These are phyloP conservation scores for Fusarium oligoseptatum DNA, from an alignment of 2,329 filamentous ascomycete genomes.

Conservation along the genomic window DNA sequence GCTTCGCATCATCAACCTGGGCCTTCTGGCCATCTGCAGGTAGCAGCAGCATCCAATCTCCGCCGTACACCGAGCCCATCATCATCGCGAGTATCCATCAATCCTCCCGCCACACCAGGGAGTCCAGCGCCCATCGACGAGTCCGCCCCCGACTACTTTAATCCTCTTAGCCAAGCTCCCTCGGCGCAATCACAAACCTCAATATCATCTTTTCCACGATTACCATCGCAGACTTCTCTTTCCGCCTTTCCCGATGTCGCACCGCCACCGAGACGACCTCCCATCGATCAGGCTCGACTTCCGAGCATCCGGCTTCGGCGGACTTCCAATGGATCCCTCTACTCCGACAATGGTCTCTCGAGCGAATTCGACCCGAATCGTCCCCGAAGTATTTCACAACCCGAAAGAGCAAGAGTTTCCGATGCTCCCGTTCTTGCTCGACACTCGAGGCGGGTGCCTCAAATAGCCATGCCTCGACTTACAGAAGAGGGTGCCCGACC, in stretches of 20 bases:
- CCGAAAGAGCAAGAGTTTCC: conserved; percentile 42
- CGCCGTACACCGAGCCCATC: conserved; percentile 38
- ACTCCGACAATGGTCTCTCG: conserved; percentile 26
- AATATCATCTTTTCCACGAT: conserved; percentile 21
- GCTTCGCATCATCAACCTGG: conserved; percentile 35
- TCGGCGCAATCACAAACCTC: conserved; percentile 44
- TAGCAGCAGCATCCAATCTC: conserved; percentile 3
- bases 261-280: conserved; percentile 30
- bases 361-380: conserved; percentile 38
- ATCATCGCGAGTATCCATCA: conserved; percentile 15
- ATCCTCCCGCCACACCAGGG: conserved; percentile 22
- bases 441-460: conserved; percentile 50
- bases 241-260: conserved; percentile 29
- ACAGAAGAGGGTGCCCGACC: conserved; percentile 56
- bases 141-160: conserved; percentile 43
- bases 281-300: conserved; percentile 33
- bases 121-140: conserved; percentile 41
- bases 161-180: conserved; percentile 36
- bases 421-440: conserved; percentile 41
- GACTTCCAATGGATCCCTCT: conserved; percentile 40
- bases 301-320: conserved; percentile 47
- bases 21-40: conserved; percentile 36
- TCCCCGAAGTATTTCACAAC: conserved; percentile 55
- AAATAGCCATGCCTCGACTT: conserved; percentile 54
- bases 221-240: conserved; percentile 30